Evolutionary conservation across 345 rosid species (phyloP).

Genomic region (Citrus unshiu): DNA sequence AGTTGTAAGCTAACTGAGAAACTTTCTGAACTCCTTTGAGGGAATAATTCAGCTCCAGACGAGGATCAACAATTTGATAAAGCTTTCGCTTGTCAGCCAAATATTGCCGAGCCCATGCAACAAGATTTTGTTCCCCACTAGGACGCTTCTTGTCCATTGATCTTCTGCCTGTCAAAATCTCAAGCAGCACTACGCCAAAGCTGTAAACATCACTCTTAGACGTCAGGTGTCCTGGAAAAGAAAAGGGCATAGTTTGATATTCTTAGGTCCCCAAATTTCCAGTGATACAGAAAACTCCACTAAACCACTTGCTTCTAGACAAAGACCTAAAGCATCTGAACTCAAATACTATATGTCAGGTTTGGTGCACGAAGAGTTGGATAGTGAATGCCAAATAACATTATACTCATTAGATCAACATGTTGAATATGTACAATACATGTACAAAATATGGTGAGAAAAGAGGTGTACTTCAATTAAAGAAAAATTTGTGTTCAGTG

Average conservation of each 20-base stretch:
- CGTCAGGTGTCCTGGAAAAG: conserved; percentile 72
- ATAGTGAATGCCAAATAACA: not conserved
- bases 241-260: conserved; percentile 8
- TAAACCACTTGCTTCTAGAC: not conserved
- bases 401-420: not conserved
- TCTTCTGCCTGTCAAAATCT: conserved; percentile 89
- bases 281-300: not conserved
- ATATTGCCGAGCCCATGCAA: conserved; percentile 87
- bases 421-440: not conserved
- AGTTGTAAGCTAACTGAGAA: conserved; percentile 59
- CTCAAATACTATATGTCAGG: not conserved
- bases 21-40: conserved; percentile 74
- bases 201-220: conserved; percentile 96
- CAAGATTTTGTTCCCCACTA: conserved; percentile 82
- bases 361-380: not conserved
- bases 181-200: conserved; percentile 90
- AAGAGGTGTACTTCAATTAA: not conserved
- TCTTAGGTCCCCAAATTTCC: not conserved
- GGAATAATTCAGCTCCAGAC: conserved; percentile 84
- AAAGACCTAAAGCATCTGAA: not conserved
- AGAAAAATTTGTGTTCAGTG: not conserved
- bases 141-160: conserved; percentile 97
- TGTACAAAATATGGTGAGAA: not conserved
- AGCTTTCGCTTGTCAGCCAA: conserved; percentile 77
- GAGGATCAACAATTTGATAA: conserved; percentile 75